phyloP scores from a whole-genome alignment of 352 stramenopile species.

The Phytophthora megakarya region DNA sequence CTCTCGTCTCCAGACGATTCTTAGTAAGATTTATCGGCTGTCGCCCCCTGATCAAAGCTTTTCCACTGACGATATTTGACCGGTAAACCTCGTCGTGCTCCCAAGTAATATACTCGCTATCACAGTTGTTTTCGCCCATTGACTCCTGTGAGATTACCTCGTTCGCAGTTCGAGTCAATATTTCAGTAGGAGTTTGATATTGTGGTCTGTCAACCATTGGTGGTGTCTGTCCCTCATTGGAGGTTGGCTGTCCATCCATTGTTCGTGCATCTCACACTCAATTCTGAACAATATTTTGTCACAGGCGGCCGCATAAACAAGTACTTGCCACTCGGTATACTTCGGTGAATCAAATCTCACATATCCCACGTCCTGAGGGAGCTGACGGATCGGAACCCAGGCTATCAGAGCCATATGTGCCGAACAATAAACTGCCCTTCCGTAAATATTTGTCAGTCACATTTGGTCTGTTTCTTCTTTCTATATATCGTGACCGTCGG shows the following conservation, averaged over 20 bases:
- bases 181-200: too few relatives aligned
- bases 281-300: neutral
- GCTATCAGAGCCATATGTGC: neutral
- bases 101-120: too few relatives aligned
- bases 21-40: too few relatives aligned
- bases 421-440: neutral
- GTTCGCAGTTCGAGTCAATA: too few relatives aligned
- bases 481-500: constrained; percentile 1
- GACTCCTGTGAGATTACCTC: too few relatives aligned
- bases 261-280: neutral
- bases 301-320: neutral
- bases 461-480: neutral
- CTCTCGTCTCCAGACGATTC: neutral
- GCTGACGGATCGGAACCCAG: neutral
- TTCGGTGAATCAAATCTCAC: neutral
- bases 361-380: neutral
- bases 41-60: too few relatives aligned
- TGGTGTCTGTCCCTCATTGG: too few relatives aligned
- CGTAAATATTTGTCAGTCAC: neutral
- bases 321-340: constrained; percentile 8
- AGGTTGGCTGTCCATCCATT: constrained; percentile 5
- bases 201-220: too few relatives aligned
- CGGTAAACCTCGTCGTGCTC: too few relatives aligned
- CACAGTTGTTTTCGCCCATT: too few relatives aligned
- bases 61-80: neutral